Evolutionary conservation across 2,329 filamentous ascomycete species (phyloP).

Genomic region (Rutstroemia sydowiana): DNA sequence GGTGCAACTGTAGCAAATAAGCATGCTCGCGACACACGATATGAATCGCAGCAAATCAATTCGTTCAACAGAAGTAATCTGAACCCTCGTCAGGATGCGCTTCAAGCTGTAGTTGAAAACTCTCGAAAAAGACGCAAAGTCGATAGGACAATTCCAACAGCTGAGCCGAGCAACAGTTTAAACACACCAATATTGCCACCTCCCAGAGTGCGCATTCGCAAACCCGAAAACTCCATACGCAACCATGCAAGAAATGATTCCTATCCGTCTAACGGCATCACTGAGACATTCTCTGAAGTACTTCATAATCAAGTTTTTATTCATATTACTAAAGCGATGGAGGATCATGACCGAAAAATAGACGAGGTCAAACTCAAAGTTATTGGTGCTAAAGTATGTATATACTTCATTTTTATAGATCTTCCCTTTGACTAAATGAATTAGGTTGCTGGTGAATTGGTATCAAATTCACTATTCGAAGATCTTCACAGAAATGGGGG

Average conservation of each 20-base stretch:
- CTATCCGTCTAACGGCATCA: background rate
- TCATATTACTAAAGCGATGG: conserved; percentile 6
- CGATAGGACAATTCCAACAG: background rate
- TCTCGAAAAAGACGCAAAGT: background rate
- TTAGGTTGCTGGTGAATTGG: conserved; percentile 1
- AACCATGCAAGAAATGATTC: background rate
- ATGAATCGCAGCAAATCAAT: no score
- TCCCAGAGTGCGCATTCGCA: background rate
- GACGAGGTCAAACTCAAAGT: background rate
- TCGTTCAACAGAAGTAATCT: no score
- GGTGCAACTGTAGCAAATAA: no score
- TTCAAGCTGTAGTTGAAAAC: background rate
- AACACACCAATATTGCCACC: background rate
- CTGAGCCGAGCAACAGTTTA: no score
- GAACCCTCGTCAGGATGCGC: no score
- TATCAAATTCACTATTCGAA: background rate
- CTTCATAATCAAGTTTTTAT: conserved; percentile 3
- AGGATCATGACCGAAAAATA: conserved; percentile 1
- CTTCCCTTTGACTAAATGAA: background rate
- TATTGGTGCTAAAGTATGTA: conserved; percentile 5
- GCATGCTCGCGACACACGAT: no score
- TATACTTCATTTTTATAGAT: background rate
- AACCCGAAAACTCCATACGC: background rate
- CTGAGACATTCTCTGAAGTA: background rate
- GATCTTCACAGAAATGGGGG: background rate